Evolutionary conservation across 2,329 filamentous ascomycete species (phyloP).

Genomic region (Didymella keratinophila): DNA sequence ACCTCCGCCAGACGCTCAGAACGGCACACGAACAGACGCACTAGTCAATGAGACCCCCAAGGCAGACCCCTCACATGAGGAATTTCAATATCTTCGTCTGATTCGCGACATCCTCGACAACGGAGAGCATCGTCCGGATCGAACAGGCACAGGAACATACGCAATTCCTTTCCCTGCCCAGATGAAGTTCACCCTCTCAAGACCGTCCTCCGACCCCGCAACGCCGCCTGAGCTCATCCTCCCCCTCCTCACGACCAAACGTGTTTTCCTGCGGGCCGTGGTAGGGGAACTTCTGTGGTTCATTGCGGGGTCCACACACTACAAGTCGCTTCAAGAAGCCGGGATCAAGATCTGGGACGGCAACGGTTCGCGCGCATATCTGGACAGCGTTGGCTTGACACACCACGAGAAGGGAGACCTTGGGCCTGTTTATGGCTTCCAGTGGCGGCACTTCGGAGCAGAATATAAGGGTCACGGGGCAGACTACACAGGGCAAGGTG

Average conservation of each 20-base stretch:
- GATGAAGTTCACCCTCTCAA: slow-evolving; percentile 84
- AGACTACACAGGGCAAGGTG: slow-evolving; percentile 87
- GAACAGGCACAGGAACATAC: slow-evolving; percentile 91
- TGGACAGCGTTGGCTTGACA: slow-evolving; percentile 82
- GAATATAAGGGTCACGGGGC: slow-evolving; percentile 73
- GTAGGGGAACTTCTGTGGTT: slow-evolving; percentile 97
- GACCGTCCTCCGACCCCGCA: slow-evolving; percentile 53
- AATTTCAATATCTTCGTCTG: slow-evolving; percentile 91
- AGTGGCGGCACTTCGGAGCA: slow-evolving; percentile 98
- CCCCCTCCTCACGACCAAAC: slow-evolving; percentile 95
- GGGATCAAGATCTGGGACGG: slow-evolving; percentile 99
- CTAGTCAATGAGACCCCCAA: slow-evolving; percentile 19
- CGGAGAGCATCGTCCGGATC: slow-evolving; percentile 89
- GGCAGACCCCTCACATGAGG: slow-evolving; percentile 69
- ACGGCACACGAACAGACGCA: slow-evolving; percentile 14
- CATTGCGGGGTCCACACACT: slow-evolving; percentile 83
- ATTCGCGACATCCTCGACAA: slow-evolving; percentile 82
- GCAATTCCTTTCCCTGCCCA: slow-evolving; percentile 88
- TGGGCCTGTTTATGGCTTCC: slow-evolving; percentile 96
- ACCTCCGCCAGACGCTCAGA: slow-evolving; percentile 26
- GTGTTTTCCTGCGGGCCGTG: slow-evolving; percentile 90
- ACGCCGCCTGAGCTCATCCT: slow-evolving; percentile 68
- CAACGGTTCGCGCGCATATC: slow-evolving; percentile 88
- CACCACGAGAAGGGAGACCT: slow-evolving; percentile 88
- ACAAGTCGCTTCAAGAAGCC: slow-evolving; percentile 74